Percentiles rank a stretch among this genome's conserved stretches.
These are phyloP conservation scores for Boletus edulis DNA, from an alignment of 768 basidiomycete species.

Conservation along the genomic window DNA sequence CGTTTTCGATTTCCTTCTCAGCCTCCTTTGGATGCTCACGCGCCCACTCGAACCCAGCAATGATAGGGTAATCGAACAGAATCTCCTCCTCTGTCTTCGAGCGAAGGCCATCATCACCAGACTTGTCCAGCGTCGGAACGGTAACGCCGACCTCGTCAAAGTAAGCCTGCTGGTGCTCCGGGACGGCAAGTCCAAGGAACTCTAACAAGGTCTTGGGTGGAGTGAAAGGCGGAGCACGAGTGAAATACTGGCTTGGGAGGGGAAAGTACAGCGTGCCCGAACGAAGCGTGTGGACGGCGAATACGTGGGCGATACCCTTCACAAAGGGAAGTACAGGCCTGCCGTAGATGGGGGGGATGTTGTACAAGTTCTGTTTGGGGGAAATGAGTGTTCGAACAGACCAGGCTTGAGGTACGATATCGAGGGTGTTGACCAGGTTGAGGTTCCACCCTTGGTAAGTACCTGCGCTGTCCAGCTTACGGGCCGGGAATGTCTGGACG, in stretches of 20 bases:
- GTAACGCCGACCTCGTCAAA: neutral
- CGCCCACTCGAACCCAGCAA: conserved; percentile 9
- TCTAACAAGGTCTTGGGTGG: neutral
- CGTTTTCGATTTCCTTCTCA: neutral
- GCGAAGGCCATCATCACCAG: neutral
- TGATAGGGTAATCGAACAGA: conserved; percentile 2
- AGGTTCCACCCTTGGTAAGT: conserved; percentile 16
- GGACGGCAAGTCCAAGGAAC: neutral
- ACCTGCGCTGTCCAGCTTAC: neutral
- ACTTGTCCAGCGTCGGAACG: neutral
- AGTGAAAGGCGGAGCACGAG: neutral
- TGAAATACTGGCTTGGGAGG: conserved; percentile 6
- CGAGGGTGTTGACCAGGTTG: conserved; percentile 16
- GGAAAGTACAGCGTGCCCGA: conserved; percentile 6
- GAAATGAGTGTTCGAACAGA: neutral
- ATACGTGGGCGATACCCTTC: neutral
- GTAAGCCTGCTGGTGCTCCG: neutral
- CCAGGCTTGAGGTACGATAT: conserved; percentile 17
- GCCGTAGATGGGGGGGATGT: conserved; percentile 14
- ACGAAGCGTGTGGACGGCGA: neutral
- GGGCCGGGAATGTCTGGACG: neutral
- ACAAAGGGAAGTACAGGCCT: neutral
- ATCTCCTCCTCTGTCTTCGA: neutral
- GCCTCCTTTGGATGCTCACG: conserved; percentile 11
- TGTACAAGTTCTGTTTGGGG: conserved; percentile 10